Base-by-base conservation (phyloP, 257 asterid genomes). In the Salvia hispanica region DNA sequence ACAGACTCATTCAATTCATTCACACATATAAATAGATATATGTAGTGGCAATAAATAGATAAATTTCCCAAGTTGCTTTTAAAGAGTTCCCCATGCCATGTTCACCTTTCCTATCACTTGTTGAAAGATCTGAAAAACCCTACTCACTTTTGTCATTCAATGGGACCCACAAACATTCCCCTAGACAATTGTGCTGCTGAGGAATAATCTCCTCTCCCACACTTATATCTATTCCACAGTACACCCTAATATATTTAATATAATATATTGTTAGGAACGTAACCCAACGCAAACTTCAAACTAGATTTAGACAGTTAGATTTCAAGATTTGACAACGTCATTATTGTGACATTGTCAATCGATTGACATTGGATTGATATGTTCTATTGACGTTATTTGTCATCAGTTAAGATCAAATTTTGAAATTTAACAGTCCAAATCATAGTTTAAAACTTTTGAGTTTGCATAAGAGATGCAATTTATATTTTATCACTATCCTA, bases 51-150 rank as follows among this genome's bases (percentile, higher is more conserved):
- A 5, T 54, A 44, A 31, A 4, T 31, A 1, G 9, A 21, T 25
- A 25, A 25, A 25, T 11, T 61, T 54, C 64, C 51, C 61, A 76
- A 59, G 21, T 36, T 64, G 7, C 42, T 59, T 80, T 44, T 62
- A 43, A 80, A 80, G 75, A 75, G 68, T 58, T 74, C 45, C 80
- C 82, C 95, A 82, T 81, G 84, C 82, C 83, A 73, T 78, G 77
- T 79, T 65, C 64, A 69, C 74, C 45, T 25, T 59, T 16, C 59
- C 39, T 33, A 11, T 39, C 58, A 15, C 43, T 9, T 51, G 11
- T 69, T 55, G 72, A 75, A 75, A 69, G 80, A 76, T 36, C 56
- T 70, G 33, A 59, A 70, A 25, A 76, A 66, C 70, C 70, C 76
- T 71, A 58, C 67, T 57, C 67, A 6, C 72, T 70, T 71, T 71